Evolutionary conservation across 345 rosid species (phyloP).

Genomic region (Firmiana major): DNA sequence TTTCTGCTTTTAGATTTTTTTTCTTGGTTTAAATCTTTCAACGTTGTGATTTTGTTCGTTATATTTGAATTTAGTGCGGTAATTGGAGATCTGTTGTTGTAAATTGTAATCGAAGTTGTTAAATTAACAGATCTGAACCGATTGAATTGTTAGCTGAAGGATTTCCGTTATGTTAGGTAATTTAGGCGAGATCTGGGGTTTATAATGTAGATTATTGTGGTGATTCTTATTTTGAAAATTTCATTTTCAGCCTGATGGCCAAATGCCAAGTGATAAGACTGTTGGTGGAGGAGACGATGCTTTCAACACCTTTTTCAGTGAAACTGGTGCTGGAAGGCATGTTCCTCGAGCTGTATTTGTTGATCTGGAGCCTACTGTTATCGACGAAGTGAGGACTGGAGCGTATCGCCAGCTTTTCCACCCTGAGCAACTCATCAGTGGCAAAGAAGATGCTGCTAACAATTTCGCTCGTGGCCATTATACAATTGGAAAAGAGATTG

Average conservation of each 20-base stretch:
- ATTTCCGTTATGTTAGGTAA: background rate
- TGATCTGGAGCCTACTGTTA: conserved; percentile 58
- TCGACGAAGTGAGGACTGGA: conserved; percentile 54
- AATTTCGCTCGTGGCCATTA: conserved; percentile 61
- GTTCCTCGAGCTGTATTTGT: conserved; percentile 57
- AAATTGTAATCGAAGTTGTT: background rate
- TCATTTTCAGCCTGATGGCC: conserved; percentile 44
- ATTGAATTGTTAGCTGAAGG: background rate
- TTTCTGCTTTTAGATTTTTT: background rate
- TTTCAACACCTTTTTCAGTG: conserved; percentile 56
- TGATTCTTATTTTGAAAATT: background rate
- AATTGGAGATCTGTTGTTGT: background rate
- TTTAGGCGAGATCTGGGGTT: background rate
- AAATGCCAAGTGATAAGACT: conserved; percentile 44
- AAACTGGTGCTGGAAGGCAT: conserved; percentile 55
- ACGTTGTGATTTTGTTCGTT: background rate
- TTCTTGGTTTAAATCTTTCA: background rate
- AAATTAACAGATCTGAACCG: background rate
- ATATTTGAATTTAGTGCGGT: background rate
- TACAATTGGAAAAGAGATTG: conserved; percentile 61
- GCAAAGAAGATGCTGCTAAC: conserved; percentile 61
- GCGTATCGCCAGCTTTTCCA: conserved; percentile 53
- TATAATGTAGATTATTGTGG: background rate
- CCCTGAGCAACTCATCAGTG: conserved; percentile 54
- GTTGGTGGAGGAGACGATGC: conserved; percentile 54